Base-by-base conservation (phyloP, 352 stramenopile species). In the Globisporangium paroecandrum region DNA sequence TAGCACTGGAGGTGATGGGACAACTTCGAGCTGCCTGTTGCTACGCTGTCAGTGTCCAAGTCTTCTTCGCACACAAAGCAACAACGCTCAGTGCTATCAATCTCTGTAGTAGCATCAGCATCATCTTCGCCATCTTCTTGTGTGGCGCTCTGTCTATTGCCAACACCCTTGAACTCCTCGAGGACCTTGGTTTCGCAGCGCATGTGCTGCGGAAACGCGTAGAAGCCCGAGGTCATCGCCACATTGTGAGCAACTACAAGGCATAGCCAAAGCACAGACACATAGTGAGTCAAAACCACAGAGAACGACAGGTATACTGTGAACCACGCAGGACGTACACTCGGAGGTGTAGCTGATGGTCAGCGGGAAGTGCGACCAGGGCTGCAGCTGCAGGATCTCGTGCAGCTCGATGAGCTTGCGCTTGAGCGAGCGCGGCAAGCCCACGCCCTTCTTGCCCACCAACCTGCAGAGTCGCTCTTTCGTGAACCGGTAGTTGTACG, bases 331-430 rank as follows among this genome's bases (percentile, higher is more conserved):
- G 3, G 12, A 68, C 72, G 59, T 62, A 79, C 75, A 62, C 18
- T 76, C 65, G 61, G 68, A 80, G 0, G 79, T 89, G 66, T 89
- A 90, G 25, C 58, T 89, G 41, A 91, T 64, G 0, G 74, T 82
- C 25, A 91, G 71, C 55, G 73, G 71, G 41, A 89, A 72, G 1
- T 54, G n/a, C 34, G 70, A 64, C 71, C 85, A 93, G 8, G 83
- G 85, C 32, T 68, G 53, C 7, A 93, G 49, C 27, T 83, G 82
- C 15, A 91, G 66, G 60, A 94, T 81, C 61, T 89, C 73, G 58
- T 90, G 68, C 56, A 94, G 74, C 64, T 94, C 82, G 20, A 86
- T 27, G 36, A 94, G 53, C 69, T 94, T 94, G 59, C 86, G 74
- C 66, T 89, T 87, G 9, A 94, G 77, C 0, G 81, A 90, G 5